Percentiles rank a stretch among this genome's conserved stretches.
phyloP scores from a whole-genome alignment of 345 rosid species.

The Isatis tinctoria region DNA sequence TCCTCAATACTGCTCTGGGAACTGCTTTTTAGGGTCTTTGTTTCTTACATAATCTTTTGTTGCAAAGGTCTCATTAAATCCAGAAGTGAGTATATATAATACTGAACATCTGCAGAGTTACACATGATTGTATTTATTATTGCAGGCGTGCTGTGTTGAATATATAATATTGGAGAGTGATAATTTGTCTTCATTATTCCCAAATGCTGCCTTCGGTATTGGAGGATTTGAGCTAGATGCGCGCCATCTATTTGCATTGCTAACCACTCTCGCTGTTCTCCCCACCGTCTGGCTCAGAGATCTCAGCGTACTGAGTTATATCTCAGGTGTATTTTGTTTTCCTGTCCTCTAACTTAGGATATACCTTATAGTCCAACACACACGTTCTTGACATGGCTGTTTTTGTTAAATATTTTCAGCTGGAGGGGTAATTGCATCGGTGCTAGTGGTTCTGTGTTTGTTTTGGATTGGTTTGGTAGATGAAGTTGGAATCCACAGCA shows the following conservation, averaged over 20 bases:
- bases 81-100: background rate
- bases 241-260: constrained; percentile 63
- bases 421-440: constrained; percentile 93
- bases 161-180: constrained; percentile 90
- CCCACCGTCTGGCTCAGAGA: constrained; percentile 97
- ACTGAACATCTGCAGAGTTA: background rate
- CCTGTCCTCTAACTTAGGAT: too few species aligned
- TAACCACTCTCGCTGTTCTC: constrained; percentile 76
- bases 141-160: constrained; percentile 93
- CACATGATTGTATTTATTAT: background rate
- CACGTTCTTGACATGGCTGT: background rate
- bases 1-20: background rate
- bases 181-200: constrained; percentile 75
- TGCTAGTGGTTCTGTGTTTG: constrained; percentile 74
- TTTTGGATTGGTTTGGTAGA: constrained; percentile 88
- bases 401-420: constrained; percentile 39
- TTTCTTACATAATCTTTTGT: background rate
- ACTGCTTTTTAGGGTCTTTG: background rate
- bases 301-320: constrained; percentile 78
- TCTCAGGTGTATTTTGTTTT: constrained; percentile 51
- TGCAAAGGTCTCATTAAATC: background rate
- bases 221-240: constrained; percentile 58
- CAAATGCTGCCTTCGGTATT: constrained; percentile 63
- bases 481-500: constrained; percentile 59
- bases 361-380: background rate